Evolutionary conservation across 441 rosid genomes (phyloP).

Genomic region (Erodium chrysanthum): DNA sequence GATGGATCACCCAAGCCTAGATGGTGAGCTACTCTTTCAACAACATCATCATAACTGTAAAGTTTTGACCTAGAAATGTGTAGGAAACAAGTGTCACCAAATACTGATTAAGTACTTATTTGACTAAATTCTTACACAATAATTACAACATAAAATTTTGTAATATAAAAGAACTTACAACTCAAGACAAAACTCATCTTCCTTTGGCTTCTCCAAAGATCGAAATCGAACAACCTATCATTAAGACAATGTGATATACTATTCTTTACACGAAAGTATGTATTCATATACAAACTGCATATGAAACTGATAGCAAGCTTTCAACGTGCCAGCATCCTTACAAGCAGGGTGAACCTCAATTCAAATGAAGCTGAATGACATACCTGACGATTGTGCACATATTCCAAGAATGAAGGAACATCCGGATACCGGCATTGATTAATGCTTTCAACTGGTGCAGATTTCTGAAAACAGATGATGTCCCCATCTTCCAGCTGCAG

Average conservation of each 20-base stretch:
- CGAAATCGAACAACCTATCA: conserved; percentile 57
- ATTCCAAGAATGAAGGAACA: conserved; percentile 56
- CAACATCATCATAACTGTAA: conserved; percentile 65
- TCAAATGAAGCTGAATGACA: background rate
- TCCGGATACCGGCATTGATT: conserved; percentile 43
- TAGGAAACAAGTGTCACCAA: conserved; percentile 10
- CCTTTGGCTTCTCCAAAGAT: conserved; percentile 65
- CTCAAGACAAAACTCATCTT: conserved; percentile 57
- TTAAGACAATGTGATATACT: background rate
- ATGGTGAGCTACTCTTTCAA: conserved; percentile 49
- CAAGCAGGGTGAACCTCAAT: background rate
- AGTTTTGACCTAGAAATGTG: conserved; percentile 45
- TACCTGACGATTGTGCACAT: conserved; percentile 64
- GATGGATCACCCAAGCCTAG: conserved; percentile 60
- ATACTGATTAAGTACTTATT: background rate
- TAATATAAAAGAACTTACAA: conserved; percentile 38
- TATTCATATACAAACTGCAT: background rate
- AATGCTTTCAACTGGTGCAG: conserved; percentile 27
- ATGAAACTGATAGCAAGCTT: background rate
- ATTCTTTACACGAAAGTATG: background rate
- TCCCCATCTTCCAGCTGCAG: conserved; percentile 63
- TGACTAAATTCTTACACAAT: background rate
- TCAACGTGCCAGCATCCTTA: background rate
- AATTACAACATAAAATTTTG: background rate
- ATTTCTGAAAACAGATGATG: conserved; percentile 54